Evolutionary conservation across 108 stramenopile genomes (phyloP), one percentile per base, ranked within the genome.

Genomic region (Asterionellopsis glacialis): DNA sequence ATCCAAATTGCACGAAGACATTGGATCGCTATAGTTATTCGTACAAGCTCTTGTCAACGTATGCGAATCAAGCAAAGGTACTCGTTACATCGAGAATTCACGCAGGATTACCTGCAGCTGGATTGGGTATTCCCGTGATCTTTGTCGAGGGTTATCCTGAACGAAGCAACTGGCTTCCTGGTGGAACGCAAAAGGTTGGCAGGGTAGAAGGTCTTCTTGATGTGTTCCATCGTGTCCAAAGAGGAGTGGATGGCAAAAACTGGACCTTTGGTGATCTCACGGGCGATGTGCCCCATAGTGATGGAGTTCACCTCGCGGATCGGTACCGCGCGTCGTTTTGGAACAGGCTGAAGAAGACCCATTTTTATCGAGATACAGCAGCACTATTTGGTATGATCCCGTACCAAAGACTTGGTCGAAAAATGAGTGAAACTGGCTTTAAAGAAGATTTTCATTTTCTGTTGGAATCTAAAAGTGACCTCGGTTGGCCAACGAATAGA

Each of bases 11-110:
- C 33, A 5, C 33, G 33, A n/a, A 52, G 51, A 11, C 12, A 21
- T 19, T 52, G 13, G 51, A 19, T n/a, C 27, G 24, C 47, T 52
- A 27, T 21, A 24, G 57, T 45, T 39, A 64, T 64, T 26, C 63
- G 41, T 50, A 64, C 7, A 16, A 42, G 21, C 49, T 64, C 27
- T 55, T 51, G 19, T 64, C 48, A 15, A 16, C 18, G 53, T 64
- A 64, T 42, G 48, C 63, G 14, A 54, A 44, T n/a, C 11, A 55
- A 40, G 63, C 63, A 11, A 56, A 64, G 41, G 63, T 64, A 16
- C 26, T 64, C 15, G 52, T 64, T 56, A 64, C 63, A 33, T 64
- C 63, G 15, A 50, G 63, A 41, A 64, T 64, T 24, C 63, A 64
- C 53, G 48, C 24, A n/a, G 63, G 48, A 18, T 51, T 64, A n/a